Evolutionary conservation across 164 flowering plant genomes (phyloP), one percentile per base, ranked within the genome.

Genomic region (Aristolochia contorta): DNA sequence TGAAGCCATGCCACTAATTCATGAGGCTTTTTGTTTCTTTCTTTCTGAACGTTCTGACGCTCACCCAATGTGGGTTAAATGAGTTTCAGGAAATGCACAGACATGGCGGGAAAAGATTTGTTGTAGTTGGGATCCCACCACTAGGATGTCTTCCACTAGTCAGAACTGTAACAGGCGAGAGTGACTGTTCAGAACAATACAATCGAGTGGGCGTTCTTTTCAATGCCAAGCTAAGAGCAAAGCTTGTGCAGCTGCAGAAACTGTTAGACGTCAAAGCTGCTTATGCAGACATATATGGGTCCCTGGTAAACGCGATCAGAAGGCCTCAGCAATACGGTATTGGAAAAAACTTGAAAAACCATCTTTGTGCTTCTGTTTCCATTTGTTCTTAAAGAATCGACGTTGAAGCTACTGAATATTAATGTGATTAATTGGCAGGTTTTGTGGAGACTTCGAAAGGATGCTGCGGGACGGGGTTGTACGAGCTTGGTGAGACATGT

Each of bases 391-490:
- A 16, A 8, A 18, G 19, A 49, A 2, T 5, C 5, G 53, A 18
- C 14, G 14, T 19, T 18, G 53, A 20, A 49, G 43, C 43, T 37
- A 10, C 7, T 49, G 19, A 49, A 49, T n/a, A n/a, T n/a, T n/a
- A n/a, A n/a, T 49, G 9, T 5, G 53, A 49, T 49, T 49, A 16
- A 22, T 12, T 66, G n/a, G n/a, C n/a, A 83, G 87, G 91, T 53
- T 75, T 88, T 6, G 24, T 46, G 24, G 96, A 66, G 63, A 71
- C 84, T 0, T 24, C 76, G 16, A 81, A 73, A 55, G 92, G 96
- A 37, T 88, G 96, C 43, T 85, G 91, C 47, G 96, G 90, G 33
- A 43, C 90, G 14, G 96, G 96, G 16, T 65, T 60, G 4, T 22
- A 65, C 5, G 88, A 85, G 43, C 77, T 50, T 58, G 85, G 83